phyloP scores from a whole-genome alignment of 306 rosid genomes.

The Neltuma alba region DNA sequence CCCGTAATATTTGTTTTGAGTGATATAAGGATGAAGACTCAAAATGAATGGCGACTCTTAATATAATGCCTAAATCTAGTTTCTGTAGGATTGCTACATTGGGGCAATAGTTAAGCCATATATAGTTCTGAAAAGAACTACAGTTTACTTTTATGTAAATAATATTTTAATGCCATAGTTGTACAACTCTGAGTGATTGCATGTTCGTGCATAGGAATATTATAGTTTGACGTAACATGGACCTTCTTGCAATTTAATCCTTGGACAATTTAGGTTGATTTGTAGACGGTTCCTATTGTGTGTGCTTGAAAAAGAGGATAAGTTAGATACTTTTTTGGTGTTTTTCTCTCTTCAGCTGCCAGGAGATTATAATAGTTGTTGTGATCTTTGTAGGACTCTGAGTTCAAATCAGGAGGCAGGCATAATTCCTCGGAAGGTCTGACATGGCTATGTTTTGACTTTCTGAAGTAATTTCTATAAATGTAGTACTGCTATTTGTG shows the following conservation, averaged over 20 bases:
- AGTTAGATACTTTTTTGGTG: background rate
- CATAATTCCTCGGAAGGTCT: conserved; percentile 89
- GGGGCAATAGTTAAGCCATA: background rate
- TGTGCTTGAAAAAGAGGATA: background rate
- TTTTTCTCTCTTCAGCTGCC: background rate
- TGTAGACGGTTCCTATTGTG: background rate
- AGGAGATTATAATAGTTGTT: background rate
- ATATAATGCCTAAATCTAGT: background rate
- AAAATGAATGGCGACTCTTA: background rate
- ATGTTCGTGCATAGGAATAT: background rate
- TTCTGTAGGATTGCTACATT: background rate
- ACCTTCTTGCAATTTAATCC: conserved; percentile 13
- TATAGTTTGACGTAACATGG: background rate
- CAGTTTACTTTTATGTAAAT: background rate
- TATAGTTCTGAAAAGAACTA: background rate
- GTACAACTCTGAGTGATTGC: background rate
- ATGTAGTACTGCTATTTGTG: conserved; percentile 21
- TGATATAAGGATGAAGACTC: background rate
- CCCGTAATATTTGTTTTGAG: background rate
- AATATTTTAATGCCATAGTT: background rate
- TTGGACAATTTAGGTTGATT: background rate
- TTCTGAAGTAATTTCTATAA: conserved; percentile 36
- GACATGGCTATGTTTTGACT: conserved; percentile 32
- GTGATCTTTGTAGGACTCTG: conserved; percentile 56
- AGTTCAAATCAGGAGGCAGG: conserved; percentile 56